A percentile compares a stretch with the other conserved stretches of the same genome.
These are phyloP conservation scores for Kodamaea laetipori DNA, from an alignment of 805 yeast species.

Conservation along the genomic window DNA sequence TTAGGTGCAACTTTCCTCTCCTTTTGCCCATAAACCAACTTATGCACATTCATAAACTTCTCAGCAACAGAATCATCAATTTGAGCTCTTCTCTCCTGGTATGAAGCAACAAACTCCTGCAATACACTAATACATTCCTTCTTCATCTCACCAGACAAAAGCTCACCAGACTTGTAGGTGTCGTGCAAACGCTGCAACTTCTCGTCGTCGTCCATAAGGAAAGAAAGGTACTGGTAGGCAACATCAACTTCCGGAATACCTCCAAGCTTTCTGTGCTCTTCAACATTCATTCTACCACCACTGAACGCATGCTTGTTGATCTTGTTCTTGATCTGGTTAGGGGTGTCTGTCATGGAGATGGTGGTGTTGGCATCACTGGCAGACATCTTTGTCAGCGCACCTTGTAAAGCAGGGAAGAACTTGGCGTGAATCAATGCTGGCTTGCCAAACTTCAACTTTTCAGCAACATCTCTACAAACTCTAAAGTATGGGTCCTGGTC, in stretches of 20 bases:
- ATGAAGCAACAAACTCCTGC: conserved; percentile 74
- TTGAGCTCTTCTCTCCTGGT: conserved; percentile 75
- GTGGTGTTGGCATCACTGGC: conserved; percentile 91
- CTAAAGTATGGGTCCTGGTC: conserved; percentile 99
- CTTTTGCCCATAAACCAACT: conserved; percentile 70
- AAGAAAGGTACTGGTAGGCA: conserved; percentile 87
- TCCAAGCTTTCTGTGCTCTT: conserved; percentile 87
- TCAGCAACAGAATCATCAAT: conserved; percentile 64
- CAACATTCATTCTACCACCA: conserved; percentile 86
- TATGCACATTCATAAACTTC: conserved; percentile 82
- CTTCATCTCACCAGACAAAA: conserved; percentile 93
- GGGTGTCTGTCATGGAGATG: conserved; percentile 92
- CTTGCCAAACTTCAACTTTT: conserved; percentile 83
- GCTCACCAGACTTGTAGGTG: conserved; percentile 74
- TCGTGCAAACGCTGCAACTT: conserved; percentile 62
- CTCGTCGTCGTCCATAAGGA: conserved; percentile 87
- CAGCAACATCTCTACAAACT: conserved; percentile 96
- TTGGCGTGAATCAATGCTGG: conserved; percentile 92
- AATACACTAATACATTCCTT: conserved; percentile 77
- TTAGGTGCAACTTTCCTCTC: conserved; percentile 48
- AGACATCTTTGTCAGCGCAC: conserved; percentile 94
- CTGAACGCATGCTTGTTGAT: conserved; percentile 95
- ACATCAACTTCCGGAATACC: conserved; percentile 96
- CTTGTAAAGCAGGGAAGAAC: conserved; percentile 98
- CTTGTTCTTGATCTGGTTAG: conserved; percentile 89